Evolutionary conservation across 1,284 basidiomycete genomes (phyloP), one percentile per base, ranked within the genome.

Genomic region (Ganoderma lucidum): DNA sequence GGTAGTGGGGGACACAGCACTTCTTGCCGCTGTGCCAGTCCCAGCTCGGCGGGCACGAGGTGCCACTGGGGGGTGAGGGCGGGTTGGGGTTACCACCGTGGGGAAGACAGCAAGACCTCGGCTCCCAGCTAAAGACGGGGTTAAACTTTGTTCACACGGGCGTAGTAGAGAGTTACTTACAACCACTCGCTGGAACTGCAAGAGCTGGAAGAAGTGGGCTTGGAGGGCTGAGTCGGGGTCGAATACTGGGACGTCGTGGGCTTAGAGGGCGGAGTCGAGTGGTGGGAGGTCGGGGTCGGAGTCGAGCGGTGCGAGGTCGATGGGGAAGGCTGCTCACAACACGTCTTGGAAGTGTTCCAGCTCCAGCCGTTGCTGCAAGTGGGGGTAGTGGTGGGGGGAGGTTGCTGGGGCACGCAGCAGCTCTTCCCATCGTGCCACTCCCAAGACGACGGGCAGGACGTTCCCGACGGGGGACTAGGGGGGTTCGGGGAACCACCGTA

Each of bases 61-160:
- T 56, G 84, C 84, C 86, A 87, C 32, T 77, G 68, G 88, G 86
- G 44, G 87, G 86, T 19, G 77, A 35, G 15, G 85, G 84, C 5
- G 85, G 80, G 45, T 76, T 77, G 39, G 82, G 73, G 9, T 79
- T 77, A 45, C 88, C 88, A 61, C 88, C 88, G 62, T 81, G 72
- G 15, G 84, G 84, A 66, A 89, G 77, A 75, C 88, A 89, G 76
- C 83, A 85, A 30, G 73, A 74, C 75, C 85, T 85, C 6, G 66
- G 66, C 37, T 55, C 61, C 72, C 72, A 73, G 66, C 72, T 73
- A 17, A 23, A 30, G 48, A 39, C 9, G 9, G 42, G 14, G 28
- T 64, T 10, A 35, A 51, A 35, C 6, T 0, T 45, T 44, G 6
- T 37, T 62, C 44, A 64, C 42, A 41, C 32, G 10, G 23, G 17